Evolutionary conservation across 108 stramenopile species (phyloP).

Genomic region (Asterionellopsis glacialis): DNA sequence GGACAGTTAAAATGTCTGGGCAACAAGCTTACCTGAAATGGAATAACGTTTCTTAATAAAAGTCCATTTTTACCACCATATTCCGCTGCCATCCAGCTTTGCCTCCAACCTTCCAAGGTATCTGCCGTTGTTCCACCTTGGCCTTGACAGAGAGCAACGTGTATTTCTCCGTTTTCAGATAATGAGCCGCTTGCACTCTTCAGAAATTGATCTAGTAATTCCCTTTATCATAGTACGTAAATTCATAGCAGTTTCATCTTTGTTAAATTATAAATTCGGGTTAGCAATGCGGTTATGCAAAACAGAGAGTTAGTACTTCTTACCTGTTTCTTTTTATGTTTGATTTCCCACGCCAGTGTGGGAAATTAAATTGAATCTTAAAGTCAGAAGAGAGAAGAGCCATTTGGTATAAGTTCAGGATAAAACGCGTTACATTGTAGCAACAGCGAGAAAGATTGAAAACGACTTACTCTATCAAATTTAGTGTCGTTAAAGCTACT

Average conservation of each 20-base stretch:
- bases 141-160: slow-evolving; percentile 60
- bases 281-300: too few relatives aligned
- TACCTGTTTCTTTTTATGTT: slow-evolving; percentile 54
- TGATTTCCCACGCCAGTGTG: slow-evolving; percentile 82
- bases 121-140: slow-evolving; percentile 64
- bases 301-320: too few relatives aligned
- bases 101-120: slow-evolving; percentile 53
- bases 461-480: slow-evolving; percentile 40
- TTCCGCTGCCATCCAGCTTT: slow-evolving; percentile 63
- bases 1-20: too few relatives aligned
- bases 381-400: too few relatives aligned
- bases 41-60: slow-evolving; percentile 34
- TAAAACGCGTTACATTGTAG: too few relatives aligned
- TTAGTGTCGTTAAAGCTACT: slow-evolving; percentile 5
- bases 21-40: slow-evolving; percentile 27
- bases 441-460: too few relatives aligned
- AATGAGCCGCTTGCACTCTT: slow-evolving; percentile 47
- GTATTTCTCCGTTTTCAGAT: slow-evolving; percentile 57
- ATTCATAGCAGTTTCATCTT: too few relatives aligned
- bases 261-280: too few relatives aligned
- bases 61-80: slow-evolving; percentile 65
- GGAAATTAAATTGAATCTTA: slow-evolving; percentile 81
- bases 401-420: too few relatives aligned
- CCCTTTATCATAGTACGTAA: slow-evolving; percentile 28
- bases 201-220: slow-evolving; percentile 55